A percentile compares a stretch with the other conserved stretches of the same genome.
Conservation (phyloP, 1,284 basidiomycete genomes). For the Sanghuangporus baumii region DNA sequence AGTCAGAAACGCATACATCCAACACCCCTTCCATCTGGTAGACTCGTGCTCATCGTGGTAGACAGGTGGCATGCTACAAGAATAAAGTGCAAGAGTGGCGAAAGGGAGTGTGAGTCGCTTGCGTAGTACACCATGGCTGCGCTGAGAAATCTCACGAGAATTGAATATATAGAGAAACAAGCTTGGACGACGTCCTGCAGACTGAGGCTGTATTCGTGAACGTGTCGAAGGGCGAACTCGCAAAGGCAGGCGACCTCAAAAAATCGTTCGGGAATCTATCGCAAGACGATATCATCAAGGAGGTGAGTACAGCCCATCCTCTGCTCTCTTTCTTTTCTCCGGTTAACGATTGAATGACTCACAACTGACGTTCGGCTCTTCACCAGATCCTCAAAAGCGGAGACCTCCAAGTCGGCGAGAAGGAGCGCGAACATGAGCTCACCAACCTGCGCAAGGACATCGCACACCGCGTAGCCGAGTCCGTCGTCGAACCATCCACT, state of each 20-base stretch:
- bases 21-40: background rate
- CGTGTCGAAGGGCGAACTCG: slow-evolving; percentile 94
- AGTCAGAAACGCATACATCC: slow-evolving; percentile 17
- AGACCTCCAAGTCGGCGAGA: slow-evolving; percentile 95
- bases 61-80: slow-evolving; percentile 97
- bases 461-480: slow-evolving; percentile 89
- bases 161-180: slow-evolving; percentile 65
- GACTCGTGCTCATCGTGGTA: slow-evolving; percentile 20
- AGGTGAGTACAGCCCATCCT: slow-evolving; percentile 45
- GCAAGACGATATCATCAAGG: slow-evolving; percentile 71
- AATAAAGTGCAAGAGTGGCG: slow-evolving; percentile 99
- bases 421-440: slow-evolving; percentile 91
- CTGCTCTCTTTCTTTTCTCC: background rate
- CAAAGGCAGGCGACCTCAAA: slow-evolving; percentile 83
- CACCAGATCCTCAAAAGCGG: slow-evolving; percentile 88
- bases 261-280: slow-evolving; percentile 87
- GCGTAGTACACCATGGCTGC: background rate
- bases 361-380: background rate
- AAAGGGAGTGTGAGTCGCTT: slow-evolving; percentile 70
- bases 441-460: slow-evolving; percentile 85
- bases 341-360: background rate
- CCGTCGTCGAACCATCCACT: slow-evolving; percentile 90
- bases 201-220: slow-evolving; percentile 96
- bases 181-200: slow-evolving; percentile 94
- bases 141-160: background rate